A percentile compares a stretch with the other conserved stretches of the same genome.
Evolutionary conservation across 352 stramenopile genomes (phyloP).

Genomic region (Globisporangium ultimum): DNA sequence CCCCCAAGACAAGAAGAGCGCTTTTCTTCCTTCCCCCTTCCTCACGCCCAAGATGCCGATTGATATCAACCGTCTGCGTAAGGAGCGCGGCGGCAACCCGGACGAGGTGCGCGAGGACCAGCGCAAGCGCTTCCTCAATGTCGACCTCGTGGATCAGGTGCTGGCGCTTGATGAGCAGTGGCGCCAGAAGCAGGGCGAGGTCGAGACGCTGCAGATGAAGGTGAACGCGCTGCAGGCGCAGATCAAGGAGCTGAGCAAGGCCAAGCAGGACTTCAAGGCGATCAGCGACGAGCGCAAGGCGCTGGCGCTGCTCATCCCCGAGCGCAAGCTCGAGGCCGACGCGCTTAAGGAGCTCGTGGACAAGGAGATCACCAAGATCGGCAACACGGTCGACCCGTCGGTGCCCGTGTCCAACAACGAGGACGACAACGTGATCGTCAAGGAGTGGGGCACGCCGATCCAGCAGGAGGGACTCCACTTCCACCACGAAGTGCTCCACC

Average conservation of each 20-base stretch:
- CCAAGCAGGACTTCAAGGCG: conserved; percentile 84
- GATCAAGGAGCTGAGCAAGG: conserved; percentile 88
- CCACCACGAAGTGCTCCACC: conserved; percentile 96
- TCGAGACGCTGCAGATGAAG: conserved; percentile 85
- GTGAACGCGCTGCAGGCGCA: conserved; percentile 82
- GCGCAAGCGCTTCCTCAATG: conserved; percentile 91
- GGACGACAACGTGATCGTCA: conserved; percentile 94
- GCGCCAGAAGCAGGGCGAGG: conserved; percentile 84
- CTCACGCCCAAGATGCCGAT: conserved; percentile 90
- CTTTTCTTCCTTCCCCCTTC: too few species aligned
- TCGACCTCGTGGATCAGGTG: conserved; percentile 95
- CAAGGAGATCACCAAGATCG: conserved; percentile 88
- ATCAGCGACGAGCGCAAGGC: conserved; percentile 80
- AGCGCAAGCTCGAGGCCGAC: conserved; percentile 80
- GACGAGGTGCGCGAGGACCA: conserved; percentile 93
- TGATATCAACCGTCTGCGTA: conserved; percentile 96
- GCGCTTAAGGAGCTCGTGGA: conserved; percentile 75
- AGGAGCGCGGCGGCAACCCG: conserved; percentile 95
- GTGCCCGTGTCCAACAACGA: conserved; percentile 97
- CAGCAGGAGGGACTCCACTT: conserved; percentile 88
- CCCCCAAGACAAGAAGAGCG: conserved; percentile 1
- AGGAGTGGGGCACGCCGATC: conserved; percentile 67
- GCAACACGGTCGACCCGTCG: conserved; percentile 96
- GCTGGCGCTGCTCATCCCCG: conserved; percentile 57
- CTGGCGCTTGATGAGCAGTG: conserved; percentile 91